Evolutionary conservation across 2,329 filamentous ascomycete genomes (phyloP).

Genomic region (Penicillium palitans): DNA sequence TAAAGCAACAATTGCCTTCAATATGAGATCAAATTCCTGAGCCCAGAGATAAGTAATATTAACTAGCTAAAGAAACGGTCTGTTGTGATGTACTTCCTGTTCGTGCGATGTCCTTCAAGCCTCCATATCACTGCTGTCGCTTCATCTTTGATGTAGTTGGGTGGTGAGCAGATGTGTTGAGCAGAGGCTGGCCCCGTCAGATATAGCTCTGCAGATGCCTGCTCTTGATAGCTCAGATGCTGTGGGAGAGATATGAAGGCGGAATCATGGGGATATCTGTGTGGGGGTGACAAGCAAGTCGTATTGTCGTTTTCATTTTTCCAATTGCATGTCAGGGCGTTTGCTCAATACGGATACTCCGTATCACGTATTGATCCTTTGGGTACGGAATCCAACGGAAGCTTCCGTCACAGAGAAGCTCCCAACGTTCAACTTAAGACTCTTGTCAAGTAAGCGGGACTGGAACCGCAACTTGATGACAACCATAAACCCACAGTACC

Average conservation of each 20-base stretch:
- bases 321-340: not conserved
- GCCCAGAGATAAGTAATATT: not conserved
- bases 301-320: not conserved
- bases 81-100: fast-evolving
- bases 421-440: not conserved
- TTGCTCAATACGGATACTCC: not conserved
- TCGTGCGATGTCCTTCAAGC: no score
- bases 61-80: not conserved
- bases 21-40: not conserved
- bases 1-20: not conserved
- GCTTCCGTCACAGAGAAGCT: not conserved
- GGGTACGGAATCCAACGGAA: not conserved
- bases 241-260: not conserved
- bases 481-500: no score
- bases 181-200: not conserved
- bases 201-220: not conserved
- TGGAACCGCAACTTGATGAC: not conserved
- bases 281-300: not conserved
- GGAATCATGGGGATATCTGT: not conserved
- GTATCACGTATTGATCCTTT: not conserved
- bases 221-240: not conserved
- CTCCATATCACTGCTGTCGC: not conserved
- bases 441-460: not conserved
- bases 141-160: not conserved
- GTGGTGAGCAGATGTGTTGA: not conserved